Conservation (phyloP, 768 basidiomycete species). For the Harrya chromipes region DNA sequence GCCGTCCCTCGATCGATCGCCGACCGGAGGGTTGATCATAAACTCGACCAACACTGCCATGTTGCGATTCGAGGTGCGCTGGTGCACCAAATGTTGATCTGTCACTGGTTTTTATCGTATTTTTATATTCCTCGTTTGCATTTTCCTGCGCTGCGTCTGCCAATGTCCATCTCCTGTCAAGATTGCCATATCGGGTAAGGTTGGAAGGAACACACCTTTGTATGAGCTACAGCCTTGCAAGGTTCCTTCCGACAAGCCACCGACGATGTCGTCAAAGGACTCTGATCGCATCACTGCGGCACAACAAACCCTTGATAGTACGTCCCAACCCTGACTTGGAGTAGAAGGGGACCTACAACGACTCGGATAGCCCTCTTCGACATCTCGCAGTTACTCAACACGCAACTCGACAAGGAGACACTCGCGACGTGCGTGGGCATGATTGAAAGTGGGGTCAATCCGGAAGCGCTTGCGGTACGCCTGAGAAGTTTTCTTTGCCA, state of each 20-base stretch:
- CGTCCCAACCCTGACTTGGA: slow-evolving; percentile 26
- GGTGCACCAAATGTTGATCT: too few relatives aligned
- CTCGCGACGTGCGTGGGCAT: slow-evolving; percentile 89
- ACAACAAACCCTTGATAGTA: slow-evolving; percentile 70
- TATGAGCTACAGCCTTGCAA: too few relatives aligned
- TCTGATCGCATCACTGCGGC: slow-evolving; percentile 60
- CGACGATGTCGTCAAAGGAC: slow-evolving; percentile 44
- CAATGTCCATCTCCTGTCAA: too few relatives aligned
- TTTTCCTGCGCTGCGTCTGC: too few relatives aligned
- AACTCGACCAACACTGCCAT: too few relatives aligned
- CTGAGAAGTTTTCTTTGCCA: slow-evolving; percentile 3
- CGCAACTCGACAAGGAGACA: slow-evolving; percentile 84
- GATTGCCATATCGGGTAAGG: slow-evolving; percentile 8
- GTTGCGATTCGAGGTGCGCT: too few relatives aligned
- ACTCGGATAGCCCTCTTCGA: slow-evolving; percentile 82
- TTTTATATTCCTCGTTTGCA: too few relatives aligned
- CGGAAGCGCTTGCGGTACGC: slow-evolving; percentile 85
- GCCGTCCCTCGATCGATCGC: too few relatives aligned
- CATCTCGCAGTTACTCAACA: slow-evolving; percentile 85
- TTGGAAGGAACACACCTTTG: neutral
- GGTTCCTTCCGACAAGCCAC: neutral
- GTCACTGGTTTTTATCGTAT: too few relatives aligned
- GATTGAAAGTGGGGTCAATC: slow-evolving; percentile 92
- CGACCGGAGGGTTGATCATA: too few relatives aligned
- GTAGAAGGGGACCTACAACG: slow-evolving; percentile 6